Evolutionary conservation across 495 filamentous ascomycete genomes (phyloP), one percentile per base, ranked within the genome.

Genomic region (Aspergillus biplanus): DNA sequence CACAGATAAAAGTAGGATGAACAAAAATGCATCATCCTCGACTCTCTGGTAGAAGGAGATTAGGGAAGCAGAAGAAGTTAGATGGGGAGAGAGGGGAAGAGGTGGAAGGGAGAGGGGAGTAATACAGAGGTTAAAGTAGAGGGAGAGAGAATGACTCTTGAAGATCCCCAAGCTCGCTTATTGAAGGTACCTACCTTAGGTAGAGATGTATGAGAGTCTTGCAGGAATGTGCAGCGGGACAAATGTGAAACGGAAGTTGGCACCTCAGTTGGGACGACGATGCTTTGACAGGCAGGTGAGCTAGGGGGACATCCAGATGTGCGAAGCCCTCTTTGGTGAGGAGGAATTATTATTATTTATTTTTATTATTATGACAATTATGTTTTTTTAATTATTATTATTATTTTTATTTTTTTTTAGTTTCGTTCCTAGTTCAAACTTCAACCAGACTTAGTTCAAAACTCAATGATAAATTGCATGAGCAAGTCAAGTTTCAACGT

Each of bases 231-330:
- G 47, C n/a, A 50, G 47, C 47, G 34, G 55, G 35, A 57, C 6
- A 57, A 59, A 64, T 44, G 35, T 59, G 56, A 64, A 64, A 59
- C 62, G 56, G 18, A 31, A 27, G 6, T 4, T 49, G 52, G 52
- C 59, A 48, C 42, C 37, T 62, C 59, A 62, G 49, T 61, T 37
- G 52, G 52, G 44, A 56, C 46, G 21, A 37, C 31, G 52, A 56
- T 62, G 52, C 33, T 44, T 44, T 53, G 27, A 62, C 46, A 37
- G 21, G 27, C 52, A 48, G 52, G 48, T 52, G 7, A 16, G 48
- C 44, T 49, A 53, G 59, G 59, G 50, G 59, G 21, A 27, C 21
- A 27, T 27, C 21, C 21, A 27, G 21, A 2, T 27, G 21, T 27
- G 21, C 21, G 21, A 27, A 27, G 21, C 1, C 21, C 21, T 27